Conservation (phyloP, 305 asterid species). For the Solanum hybrid region DNA sequence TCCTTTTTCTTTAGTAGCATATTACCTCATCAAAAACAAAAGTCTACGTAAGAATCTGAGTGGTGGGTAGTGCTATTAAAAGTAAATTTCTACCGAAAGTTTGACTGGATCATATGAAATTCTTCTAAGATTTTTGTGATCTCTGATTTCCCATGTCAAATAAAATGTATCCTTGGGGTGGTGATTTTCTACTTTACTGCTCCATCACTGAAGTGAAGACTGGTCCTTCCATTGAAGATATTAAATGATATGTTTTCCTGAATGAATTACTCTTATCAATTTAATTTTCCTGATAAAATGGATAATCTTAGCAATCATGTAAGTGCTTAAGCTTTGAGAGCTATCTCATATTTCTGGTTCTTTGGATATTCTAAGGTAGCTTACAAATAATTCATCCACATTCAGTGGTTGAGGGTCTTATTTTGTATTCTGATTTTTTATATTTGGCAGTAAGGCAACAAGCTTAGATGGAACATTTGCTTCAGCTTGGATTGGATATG, state of each 20-base stretch:
- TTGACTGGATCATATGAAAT: not conserved
- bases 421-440: constrained; percentile 6
- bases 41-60: not conserved
- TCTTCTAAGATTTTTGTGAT: not conserved
- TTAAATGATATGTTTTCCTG: not conserved
- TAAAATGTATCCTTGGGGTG: not conserved
- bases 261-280: not conserved
- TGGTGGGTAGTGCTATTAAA: not conserved
- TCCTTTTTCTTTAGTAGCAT: not conserved
- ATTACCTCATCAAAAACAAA: not conserved
- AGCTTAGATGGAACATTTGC: constrained; percentile 94
- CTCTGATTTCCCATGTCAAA: not conserved
- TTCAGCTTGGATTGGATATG: constrained; percentile 95
- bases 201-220: not conserved
- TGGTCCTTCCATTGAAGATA: constrained; percentile 7
- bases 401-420: not conserved
- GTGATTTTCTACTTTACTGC: not conserved
- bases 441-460: constrained; percentile 79
- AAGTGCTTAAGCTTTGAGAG: not conserved
- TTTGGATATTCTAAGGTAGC: not conserved
- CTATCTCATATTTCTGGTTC: not conserved
- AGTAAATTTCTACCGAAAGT: not conserved
- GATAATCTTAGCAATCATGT: not conserved
- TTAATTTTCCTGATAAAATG: not conserved
- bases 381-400: not conserved